Conservation (phyloP, 164 flowering plant species). For the Umbellularia californica region DNA sequence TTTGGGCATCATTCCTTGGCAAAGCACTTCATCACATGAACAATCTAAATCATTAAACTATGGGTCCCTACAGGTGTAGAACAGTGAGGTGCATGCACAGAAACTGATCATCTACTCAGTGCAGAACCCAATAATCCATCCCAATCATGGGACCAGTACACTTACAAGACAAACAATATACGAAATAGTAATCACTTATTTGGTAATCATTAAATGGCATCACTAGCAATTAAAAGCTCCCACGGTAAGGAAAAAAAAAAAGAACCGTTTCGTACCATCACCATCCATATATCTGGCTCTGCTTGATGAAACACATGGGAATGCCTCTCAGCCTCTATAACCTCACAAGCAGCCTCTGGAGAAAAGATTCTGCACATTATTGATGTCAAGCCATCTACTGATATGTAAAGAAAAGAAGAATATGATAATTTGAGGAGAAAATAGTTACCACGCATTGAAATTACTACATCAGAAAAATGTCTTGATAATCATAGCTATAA, state of each 20-base stretch:
- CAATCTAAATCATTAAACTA: too few relatives aligned
- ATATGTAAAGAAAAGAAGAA: slow-evolving; percentile 4
- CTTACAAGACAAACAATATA: neutral
- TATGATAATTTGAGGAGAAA: neutral
- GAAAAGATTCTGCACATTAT: slow-evolving; percentile 75
- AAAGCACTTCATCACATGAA: too few relatives aligned
- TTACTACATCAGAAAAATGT: neutral
- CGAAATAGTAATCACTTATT: neutral
- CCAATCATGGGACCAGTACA: neutral
- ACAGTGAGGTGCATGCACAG: too few relatives aligned
- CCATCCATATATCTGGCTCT: slow-evolving; percentile 97
- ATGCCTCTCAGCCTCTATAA: slow-evolving; percentile 89
- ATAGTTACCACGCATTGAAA: neutral
- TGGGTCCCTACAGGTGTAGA: too few relatives aligned
- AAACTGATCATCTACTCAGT: too few relatives aligned
- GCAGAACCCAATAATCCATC: too few relatives aligned
- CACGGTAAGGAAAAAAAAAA: neutral
- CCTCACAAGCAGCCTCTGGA: slow-evolving; percentile 94
- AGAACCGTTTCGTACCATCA: slow-evolving; percentile 52
- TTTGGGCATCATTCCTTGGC: too few relatives aligned
- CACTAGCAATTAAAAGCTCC: neutral
- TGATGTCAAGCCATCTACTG: slow-evolving; percentile 8
- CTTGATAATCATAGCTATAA: too few relatives aligned
- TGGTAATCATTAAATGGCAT: neutral
- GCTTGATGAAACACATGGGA: slow-evolving; percentile 88